Percentiles rank a stretch among this genome's conserved stretches.
phyloP scores from a whole-genome alignment of 2,329 filamentous ascomycete species.

The Paraphoma sp. region DNA sequence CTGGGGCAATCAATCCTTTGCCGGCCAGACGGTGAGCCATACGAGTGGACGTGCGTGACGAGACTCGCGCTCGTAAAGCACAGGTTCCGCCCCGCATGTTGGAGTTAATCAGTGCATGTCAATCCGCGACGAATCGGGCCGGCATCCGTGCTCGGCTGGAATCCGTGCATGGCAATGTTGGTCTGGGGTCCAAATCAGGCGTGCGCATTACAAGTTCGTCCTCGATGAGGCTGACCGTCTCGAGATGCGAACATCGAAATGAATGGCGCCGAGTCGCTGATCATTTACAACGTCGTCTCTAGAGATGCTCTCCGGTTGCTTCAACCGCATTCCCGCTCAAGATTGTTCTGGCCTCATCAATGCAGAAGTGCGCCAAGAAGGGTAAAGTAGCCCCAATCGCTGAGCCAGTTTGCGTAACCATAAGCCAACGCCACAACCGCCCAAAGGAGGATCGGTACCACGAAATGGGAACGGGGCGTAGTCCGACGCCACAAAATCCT shows the following conservation, averaged over 20 bases:
- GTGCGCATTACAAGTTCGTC: not conserved
- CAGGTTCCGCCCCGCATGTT: conserved; percentile 18
- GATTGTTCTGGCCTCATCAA: conserved; percentile 2
- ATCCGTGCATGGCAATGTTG: not conserved
- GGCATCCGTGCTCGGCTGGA: not conserved
- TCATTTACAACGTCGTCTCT: not conserved
- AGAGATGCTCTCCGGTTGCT: not conserved
- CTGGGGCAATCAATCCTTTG: conserved; percentile 6
- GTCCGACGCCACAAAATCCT: not conserved
- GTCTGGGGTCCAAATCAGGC: not conserved
- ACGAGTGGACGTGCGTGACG: not conserved
- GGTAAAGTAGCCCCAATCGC: conserved; percentile 9
- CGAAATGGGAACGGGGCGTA: not conserved
- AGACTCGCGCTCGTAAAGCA: conserved; percentile 4
- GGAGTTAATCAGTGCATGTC: conserved; percentile 12
- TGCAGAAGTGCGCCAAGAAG: conserved; percentile 12
- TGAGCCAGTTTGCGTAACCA: conserved; percentile 3
- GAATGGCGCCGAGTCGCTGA: not conserved
- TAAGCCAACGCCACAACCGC: conserved; percentile 11
- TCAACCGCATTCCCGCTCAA: not conserved
- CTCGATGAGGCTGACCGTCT: not conserved
- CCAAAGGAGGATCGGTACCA: conserved; percentile 4
- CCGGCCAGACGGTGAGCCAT: conserved; percentile 7
- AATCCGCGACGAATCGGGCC: conserved; percentile 10
- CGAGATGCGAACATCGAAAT: not conserved